Conservation (phyloP, 2,329 filamentous ascomycete species). For the Xylaria sp. region DNA sequence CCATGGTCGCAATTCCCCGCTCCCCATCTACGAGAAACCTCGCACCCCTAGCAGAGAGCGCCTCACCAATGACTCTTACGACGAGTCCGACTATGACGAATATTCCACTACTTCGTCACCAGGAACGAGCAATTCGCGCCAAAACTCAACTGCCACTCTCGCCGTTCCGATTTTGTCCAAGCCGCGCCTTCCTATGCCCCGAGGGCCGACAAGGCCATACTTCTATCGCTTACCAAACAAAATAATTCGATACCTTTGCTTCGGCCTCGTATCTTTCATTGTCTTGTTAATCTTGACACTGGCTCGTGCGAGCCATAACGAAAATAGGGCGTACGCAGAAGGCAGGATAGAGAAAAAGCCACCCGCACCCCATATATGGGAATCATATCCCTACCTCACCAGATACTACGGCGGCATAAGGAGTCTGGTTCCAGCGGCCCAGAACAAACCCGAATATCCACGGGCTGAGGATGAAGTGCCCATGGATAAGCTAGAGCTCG, state of each 20-base stretch:
- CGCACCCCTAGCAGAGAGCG: conserved; percentile 59
- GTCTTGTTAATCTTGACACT: conserved; percentile 81
- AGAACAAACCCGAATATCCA: conserved; percentile 86
- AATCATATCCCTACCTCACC: conserved; percentile 84
- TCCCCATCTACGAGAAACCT: conserved; percentile 63
- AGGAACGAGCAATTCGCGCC: conserved; percentile 65
- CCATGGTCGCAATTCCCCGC: conserved; percentile 53
- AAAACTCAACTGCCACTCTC: conserved; percentile 57
- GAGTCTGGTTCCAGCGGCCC: conserved; percentile 70
- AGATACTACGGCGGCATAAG: conserved; percentile 91
- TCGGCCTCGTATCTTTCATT: conserved; percentile 74
- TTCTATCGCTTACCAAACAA: conserved; percentile 75
- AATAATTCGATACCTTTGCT: conserved; percentile 80
- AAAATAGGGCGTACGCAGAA: conserved; percentile 71
- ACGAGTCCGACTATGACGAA: conserved; percentile 54
- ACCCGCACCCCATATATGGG: conserved; percentile 77
- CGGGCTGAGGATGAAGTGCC: conserved; percentile 68
- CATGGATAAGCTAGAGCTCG: conserved; percentile 53
- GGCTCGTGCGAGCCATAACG: conserved; percentile 76
- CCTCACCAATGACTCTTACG: conserved; percentile 62
- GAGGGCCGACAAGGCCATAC: conserved; percentile 50
- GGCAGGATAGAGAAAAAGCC: conserved; percentile 58
- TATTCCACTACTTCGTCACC: conserved; percentile 57
- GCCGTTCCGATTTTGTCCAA: conserved; percentile 57
- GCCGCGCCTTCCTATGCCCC: conserved; percentile 46